Evolutionary conservation across 306 rosid genomes (phyloP).

Genomic region (Cicer judaicum): DNA sequence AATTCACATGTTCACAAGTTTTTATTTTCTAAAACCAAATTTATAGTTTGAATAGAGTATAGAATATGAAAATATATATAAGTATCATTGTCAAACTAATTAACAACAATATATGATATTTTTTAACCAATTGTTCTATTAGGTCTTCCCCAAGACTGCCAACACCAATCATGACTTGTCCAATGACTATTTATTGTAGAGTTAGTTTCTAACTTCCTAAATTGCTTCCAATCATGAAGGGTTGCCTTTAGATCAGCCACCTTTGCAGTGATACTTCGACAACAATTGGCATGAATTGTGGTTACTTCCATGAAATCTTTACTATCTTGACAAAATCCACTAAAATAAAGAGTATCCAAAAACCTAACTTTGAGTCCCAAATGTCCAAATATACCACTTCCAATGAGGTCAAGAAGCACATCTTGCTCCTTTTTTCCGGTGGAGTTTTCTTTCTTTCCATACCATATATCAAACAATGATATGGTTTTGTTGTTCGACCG

Average conservation of each 20-base stretch:
- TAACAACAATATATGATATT: neutral
- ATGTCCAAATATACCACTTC: slow-evolving; percentile 44
- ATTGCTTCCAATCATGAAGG: slow-evolving; percentile 76
- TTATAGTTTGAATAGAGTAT: neutral
- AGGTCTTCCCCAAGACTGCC: slow-evolving; percentile 56
- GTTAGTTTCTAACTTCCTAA: slow-evolving; percentile 34
- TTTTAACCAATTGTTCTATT: neutral
- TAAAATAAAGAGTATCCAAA: slow-evolving; percentile 70
- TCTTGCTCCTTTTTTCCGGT: slow-evolving; percentile 77
- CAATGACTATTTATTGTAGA: slow-evolving; percentile 42
- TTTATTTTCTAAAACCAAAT: neutral
- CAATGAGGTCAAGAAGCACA: slow-evolving; percentile 54
- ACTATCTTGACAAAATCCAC: slow-evolving; percentile 87
- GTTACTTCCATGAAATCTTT: slow-evolving; percentile 58
- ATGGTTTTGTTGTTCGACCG: slow-evolving; percentile 74
- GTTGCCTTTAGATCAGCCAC: slow-evolving; percentile 52
- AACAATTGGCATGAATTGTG: slow-evolving; percentile 83
- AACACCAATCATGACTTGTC: slow-evolving; percentile 56
- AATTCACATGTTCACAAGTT: neutral
- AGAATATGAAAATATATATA: neutral
- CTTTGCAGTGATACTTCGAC: slow-evolving; percentile 72
- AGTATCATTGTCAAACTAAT: neutral
- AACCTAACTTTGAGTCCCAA: slow-evolving; percentile 70
- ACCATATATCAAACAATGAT: slow-evolving; percentile 68
- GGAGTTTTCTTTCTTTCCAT: slow-evolving; percentile 58